These are phyloP conservation scores for Zasmidium cellare DNA, from an alignment of 2,329 filamentous ascomycete genomes.

Conservation along the genomic window DNA sequence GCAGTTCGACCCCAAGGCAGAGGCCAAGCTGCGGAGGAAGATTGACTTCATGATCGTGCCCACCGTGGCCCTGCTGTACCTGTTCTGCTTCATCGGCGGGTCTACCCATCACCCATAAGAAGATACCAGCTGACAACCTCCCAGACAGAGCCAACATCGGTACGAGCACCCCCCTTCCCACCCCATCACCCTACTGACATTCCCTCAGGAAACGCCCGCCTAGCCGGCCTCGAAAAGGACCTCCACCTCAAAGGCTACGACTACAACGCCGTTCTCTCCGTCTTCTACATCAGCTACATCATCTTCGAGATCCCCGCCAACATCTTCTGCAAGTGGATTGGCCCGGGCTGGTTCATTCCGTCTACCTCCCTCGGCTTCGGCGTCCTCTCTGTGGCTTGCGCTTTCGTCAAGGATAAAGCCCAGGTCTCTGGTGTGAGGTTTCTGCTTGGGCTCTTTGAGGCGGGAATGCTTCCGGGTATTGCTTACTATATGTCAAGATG, in stretches of 20 bases:
- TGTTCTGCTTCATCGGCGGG: conserved; percentile 66
- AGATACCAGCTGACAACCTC: too few relatives aligned
- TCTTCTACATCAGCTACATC: conserved; percentile 74
- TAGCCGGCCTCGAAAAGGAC: conserved; percentile 58
- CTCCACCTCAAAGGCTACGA: conserved; percentile 58
- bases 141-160: conserved; percentile 70
- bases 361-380: conserved; percentile 63
- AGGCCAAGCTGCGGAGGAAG: conserved; percentile 60
- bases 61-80: conserved; percentile 65
- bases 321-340: conserved; percentile 68
- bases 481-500: too few relatives aligned
- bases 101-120: too few relatives aligned
- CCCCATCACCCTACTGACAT: background rate
- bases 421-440: conserved; percentile 64
- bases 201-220: conserved; percentile 65
- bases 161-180: conserved; percentile 32
- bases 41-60: conserved; percentile 67
- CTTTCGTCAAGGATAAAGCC: conserved; percentile 60
- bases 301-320: conserved; percentile 70
- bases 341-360: conserved; percentile 72
- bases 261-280: conserved; percentile 67
- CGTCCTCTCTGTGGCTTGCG: conserved; percentile 61
- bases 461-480: conserved; percentile 72
- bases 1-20: conserved; percentile 58
- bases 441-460: conserved; percentile 60